Evolutionary conservation across 805 yeast genomes (phyloP), one percentile per base, ranked within the genome.

Genomic region (Ogataea dorogensis): DNA sequence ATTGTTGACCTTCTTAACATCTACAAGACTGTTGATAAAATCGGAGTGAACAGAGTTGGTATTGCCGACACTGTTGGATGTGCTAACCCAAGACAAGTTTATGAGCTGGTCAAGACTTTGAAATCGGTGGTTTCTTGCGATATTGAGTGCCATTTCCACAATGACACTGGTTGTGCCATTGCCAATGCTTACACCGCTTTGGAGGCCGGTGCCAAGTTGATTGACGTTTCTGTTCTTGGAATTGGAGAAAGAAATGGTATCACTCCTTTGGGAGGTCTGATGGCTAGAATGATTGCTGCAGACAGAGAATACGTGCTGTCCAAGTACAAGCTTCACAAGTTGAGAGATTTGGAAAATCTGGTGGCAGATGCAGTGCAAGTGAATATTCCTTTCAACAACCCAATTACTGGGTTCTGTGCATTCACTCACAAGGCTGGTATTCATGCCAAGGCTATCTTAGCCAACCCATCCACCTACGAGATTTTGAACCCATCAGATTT

Each of bases 211-310:
- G 79, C 79, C 29, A 73, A 71, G 58, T 69, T 65, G 54, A 73
- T 75, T 38, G 81, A 75, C 50, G 75, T 75, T 5, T 72, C 77
- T 28, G 77, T 75, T 15, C 68, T 75, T 53, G 81, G 81, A 47
- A 75, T 75, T 42, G 81, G 81, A 58, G 81, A 75, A 61, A 69
- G 81, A 67, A 75, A 75, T 58, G 81, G 81, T 53, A 75, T 75
- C 49, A 74, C 77, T 17, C 79, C 81, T 28, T 63, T 75, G 49
- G 79, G 81, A 49, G 80, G 79, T 17, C 68, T 75, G 47, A 75
- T 75, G 77, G 79, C 79, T 29, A 65, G 80, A 63, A 75, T 75
- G 80, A 74, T 75, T 52, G 76, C 76, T 36, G 77, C 80, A 31
- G 78, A 72, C 56, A 66, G 78, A 49, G 79, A 73, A 38, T 75